These are phyloP conservation scores for Perkinsus chesapeaki DNA, from an alignment of 169 alveolate genomes.

Conservation along the genomic window DNA sequence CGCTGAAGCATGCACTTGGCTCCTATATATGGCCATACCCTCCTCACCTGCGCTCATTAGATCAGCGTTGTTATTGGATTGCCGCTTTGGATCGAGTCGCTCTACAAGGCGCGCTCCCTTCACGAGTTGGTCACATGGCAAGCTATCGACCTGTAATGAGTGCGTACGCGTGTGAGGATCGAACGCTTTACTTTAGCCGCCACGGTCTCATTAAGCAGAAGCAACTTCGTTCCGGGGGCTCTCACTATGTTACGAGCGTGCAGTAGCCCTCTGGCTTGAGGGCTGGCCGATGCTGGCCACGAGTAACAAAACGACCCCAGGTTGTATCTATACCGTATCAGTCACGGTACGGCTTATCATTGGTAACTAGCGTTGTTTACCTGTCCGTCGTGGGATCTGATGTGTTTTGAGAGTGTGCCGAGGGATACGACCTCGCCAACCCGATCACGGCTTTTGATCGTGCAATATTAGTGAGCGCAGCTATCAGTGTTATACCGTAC, in stretches of 20 bases:
- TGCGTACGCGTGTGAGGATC: too few species aligned
- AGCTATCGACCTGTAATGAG: not conserved
- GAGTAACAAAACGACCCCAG: not conserved
- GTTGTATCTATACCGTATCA: not conserved
- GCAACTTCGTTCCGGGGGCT: not conserved
- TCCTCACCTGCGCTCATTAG: too few species aligned
- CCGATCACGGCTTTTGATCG: too few species aligned
- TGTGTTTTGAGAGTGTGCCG: too few species aligned
- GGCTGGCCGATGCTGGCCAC: not conserved
- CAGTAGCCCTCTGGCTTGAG: not conserved
- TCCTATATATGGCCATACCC: too few species aligned
- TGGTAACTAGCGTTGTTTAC: too few species aligned
- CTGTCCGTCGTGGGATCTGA: not conserved
- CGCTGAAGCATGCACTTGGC: not conserved
- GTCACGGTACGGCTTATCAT: too few species aligned
- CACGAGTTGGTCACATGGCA: not conserved
- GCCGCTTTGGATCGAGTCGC: not conserved
- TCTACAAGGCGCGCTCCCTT: not conserved
- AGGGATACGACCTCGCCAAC: too few species aligned
- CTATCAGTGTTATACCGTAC: too few species aligned
- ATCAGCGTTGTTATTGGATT: too few species aligned
- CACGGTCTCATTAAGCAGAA: not conserved
- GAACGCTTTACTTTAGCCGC: not conserved
- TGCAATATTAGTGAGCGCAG: too few species aligned
- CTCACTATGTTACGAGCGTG: not conserved